Base-by-base conservation (phyloP, 2,329 filamentous ascomycete genomes). In the Neofusicoccum laricinum region DNA sequence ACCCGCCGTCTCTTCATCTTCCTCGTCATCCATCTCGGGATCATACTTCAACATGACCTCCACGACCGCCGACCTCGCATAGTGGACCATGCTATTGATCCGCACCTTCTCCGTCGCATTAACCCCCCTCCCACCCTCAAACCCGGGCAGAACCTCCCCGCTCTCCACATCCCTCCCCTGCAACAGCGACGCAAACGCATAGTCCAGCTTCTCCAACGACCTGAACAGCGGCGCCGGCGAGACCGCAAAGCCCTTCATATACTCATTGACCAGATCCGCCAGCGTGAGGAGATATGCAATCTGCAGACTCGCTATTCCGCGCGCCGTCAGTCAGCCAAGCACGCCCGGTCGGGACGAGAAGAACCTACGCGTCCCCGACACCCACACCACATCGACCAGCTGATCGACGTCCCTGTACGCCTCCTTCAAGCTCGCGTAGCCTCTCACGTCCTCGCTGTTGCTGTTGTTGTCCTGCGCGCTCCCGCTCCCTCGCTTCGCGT, bases 71-170 rank as follows among this genome's bases (percentile, higher is more conserved):
- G 92, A 79, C 30, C 93, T 84, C 15, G 90, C 91, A 68, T 89
- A 85, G 72, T 96, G 91, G 0, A 93, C 90, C 34, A 96, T 80
- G 71, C 91, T 91, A 72, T 91, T 90, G 68, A 93, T 90, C 45
- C 94, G 86, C 7, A 98, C 92, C 83, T 95, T 96, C 75, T 97
- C 92, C 0, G 91, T 94, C 17, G 88, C 92, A 81, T 91, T 89
- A 0, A 91, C 89, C 8, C 78, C 78, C 4, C 82, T 79, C 0
- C 85, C 85, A 6, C 80, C 82, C 67, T 87, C 85, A 67, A 93
- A 92, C 0, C 92, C 92, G 0, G 91, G 88, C 1, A 97, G 79
- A 0, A 80, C 71, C 43, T 88, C 85, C 0, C 85, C 84, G 0
- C 88, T 88, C 14, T 88, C 85, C 3, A 88, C 77, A 71, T 96